These are phyloP conservation scores for Sporothrix euskadiensis DNA, from an alignment of 2,329 filamentous ascomycete species.

Conservation along the genomic window DNA sequence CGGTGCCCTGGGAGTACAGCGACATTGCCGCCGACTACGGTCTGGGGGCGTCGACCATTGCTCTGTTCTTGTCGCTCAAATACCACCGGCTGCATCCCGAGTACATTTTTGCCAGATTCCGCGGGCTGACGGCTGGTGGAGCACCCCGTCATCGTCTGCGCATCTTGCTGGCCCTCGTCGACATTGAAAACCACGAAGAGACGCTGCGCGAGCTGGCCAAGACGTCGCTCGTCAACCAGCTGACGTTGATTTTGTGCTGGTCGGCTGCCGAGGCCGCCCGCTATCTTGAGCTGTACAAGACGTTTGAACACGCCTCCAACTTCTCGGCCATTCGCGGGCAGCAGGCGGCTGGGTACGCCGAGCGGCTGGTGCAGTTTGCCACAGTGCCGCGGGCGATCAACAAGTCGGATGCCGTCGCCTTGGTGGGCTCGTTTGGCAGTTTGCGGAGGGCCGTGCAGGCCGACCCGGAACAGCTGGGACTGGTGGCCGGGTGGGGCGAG, in stretches of 20 bases:
- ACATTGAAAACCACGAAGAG: conserved; percentile 93
- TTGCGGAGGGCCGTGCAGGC: conserved; percentile 85
- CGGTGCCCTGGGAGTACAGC: conserved; percentile 91
- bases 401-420: conserved; percentile 86
- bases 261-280: conserved; percentile 88
- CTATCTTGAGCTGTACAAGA: conserved; percentile 94
- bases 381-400: conserved; percentile 88
- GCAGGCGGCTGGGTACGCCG: conserved; percentile 79
- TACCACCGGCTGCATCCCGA: conserved; percentile 97
- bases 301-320: conserved; percentile 74
- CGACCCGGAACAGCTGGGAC: conserved; percentile 76
- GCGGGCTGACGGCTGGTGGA: conserved; percentile 65
- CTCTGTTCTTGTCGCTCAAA: conserved; percentile 86
- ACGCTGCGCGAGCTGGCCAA: conserved; percentile 86
- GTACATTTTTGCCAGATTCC: conserved; percentile 94
- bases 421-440: conserved; percentile 91
- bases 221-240: conserved; percentile 86
- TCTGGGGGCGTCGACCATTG: conserved; percentile 82
- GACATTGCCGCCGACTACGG: conserved; percentile 96
- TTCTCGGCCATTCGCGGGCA: conserved; percentile 82
- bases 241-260: conserved; percentile 93
- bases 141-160: conserved; percentile 73
- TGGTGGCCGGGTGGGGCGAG: conserved; percentile 91
- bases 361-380: conserved; percentile 87
- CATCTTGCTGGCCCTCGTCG: conserved; percentile 85